These are phyloP conservation scores for Neoarthrinium moseri DNA, from an alignment of 2,329 filamentous ascomycete genomes.

Conservation along the genomic window DNA sequence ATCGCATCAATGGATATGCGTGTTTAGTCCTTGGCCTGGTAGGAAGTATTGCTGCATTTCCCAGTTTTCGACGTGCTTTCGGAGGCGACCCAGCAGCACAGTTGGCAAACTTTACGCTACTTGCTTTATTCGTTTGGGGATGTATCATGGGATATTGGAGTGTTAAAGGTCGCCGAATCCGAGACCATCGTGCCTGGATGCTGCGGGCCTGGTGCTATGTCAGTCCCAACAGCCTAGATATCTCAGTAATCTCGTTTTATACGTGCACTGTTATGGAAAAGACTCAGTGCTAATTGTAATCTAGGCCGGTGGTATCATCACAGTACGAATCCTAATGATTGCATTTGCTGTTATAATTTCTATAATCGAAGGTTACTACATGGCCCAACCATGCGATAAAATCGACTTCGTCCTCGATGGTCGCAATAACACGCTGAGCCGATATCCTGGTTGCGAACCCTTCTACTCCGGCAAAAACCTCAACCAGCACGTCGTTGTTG, in stretches of 20 bases:
- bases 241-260: not conserved
- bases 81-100: not conserved
- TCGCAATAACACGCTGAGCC: not conserved
- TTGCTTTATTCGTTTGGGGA: not conserved
- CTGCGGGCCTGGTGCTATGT: not conserved
- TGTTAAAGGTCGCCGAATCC: not conserved
- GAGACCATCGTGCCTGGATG: not conserved
- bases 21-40: not conserved
- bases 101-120: not conserved
- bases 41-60: not conserved
- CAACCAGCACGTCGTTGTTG: not conserved
- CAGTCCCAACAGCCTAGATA: not conserved
- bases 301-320: not conserved
- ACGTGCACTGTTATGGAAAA: no score
- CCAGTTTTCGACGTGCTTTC: not conserved
- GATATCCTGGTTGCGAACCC: not conserved
- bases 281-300: no score
- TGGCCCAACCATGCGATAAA: not conserved
- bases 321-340: not conserved
- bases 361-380: not conserved
- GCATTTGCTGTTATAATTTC: not conserved
- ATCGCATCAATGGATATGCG: not conserved
- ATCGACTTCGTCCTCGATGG: not conserved
- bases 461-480: not conserved
- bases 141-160: not conserved